Base-by-base conservation (phyloP, 2,329 filamentous ascomycete genomes). In the Cladosporium sp. region DNA sequence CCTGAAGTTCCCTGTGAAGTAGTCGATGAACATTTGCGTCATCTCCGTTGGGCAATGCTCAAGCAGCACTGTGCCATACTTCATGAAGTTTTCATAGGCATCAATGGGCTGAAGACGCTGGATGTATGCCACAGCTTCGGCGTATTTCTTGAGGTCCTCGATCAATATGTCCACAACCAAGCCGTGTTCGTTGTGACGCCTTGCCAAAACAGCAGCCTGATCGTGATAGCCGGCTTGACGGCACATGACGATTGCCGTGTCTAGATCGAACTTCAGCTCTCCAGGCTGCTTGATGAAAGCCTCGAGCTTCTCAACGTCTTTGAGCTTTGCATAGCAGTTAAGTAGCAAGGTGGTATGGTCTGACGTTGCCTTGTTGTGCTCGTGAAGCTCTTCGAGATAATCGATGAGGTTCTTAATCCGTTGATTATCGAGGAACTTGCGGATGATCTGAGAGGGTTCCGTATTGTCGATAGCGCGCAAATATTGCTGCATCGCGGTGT, bases 401-500 rank as follows among this genome's bases (percentile, higher is more conserved):
- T 95, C 89, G 52, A 98, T 97, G 28, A 98, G 77, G 66, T 97
- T 98, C 63, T 96, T 90, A 70, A 98, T 96, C 57, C 91, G 82
- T 78, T 98, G 93, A 0, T 93, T 97, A 65, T 98, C 93, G 35
- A 98, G 78, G 64, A 95, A 98, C 83, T 95, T 96, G 62, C 92
- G 82, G 64, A 97, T 96, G 43, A 97, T 89, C 65, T 96, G 92
- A 1, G 92, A 96, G 6, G 92, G 92, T 63, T 97, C 92, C 0
- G 92, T 97, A 54, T 89, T 93, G 66, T 96, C 91, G 55, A 98
- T 96, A 0, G 95, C 92, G 61, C 89, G 87, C 57, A 98, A 83
- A 66, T 98, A 98, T 68, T 97, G 93, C 63, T 95, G 86, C 95
- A 98, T 98, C n/a, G 95, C 91, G 6, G 88, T 93, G 65, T 98